Conservation (phyloP, 2,329 filamentous ascomycete species). For the Plectosphaerella sp. region DNA sequence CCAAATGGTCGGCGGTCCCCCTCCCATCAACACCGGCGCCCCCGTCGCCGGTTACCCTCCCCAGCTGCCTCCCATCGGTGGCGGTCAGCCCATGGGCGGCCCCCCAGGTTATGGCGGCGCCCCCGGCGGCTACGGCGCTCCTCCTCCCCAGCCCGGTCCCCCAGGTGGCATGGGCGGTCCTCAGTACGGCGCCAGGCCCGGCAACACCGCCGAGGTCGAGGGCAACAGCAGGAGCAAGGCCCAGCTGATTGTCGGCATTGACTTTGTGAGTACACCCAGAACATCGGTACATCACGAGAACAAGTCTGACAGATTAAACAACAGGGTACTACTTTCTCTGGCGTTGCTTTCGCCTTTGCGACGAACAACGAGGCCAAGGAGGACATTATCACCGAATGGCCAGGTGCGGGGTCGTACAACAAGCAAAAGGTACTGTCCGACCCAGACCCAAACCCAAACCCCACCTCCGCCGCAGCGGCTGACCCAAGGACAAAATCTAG, state of each 20-base stretch:
- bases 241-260: conserved; percentile 96
- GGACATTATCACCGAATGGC: conserved; percentile 99
- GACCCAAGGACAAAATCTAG: conserved; percentile 36
- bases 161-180: conserved; percentile 32
- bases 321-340: conserved; percentile 94
- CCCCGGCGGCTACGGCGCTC: conserved; percentile 43
- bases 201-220: conserved; percentile 69
- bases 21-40: conserved; percentile 62
- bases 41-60: conserved; percentile 57
- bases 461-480: not conserved
- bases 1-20: conserved; percentile 60
- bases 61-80: conserved; percentile 37
- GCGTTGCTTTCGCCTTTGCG: conserved; percentile 93
- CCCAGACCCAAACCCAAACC: not conserved
- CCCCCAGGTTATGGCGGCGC: conserved; percentile 41
- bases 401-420: conserved; percentile 92
- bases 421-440: conserved; percentile 79
- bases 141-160: conserved; percentile 19
- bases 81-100: conserved; percentile 26
- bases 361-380: conserved; percentile 97
- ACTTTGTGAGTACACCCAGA: conserved; percentile 69
- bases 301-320: not conserved
- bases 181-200: conserved; percentile 15
- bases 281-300: not conserved
- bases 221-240: conserved; percentile 88